Percentiles rank a stretch among this genome's conserved stretches.
phyloP scores from a whole-genome alignment of 257 asterid genomes.

The Solanum neorickii region DNA sequence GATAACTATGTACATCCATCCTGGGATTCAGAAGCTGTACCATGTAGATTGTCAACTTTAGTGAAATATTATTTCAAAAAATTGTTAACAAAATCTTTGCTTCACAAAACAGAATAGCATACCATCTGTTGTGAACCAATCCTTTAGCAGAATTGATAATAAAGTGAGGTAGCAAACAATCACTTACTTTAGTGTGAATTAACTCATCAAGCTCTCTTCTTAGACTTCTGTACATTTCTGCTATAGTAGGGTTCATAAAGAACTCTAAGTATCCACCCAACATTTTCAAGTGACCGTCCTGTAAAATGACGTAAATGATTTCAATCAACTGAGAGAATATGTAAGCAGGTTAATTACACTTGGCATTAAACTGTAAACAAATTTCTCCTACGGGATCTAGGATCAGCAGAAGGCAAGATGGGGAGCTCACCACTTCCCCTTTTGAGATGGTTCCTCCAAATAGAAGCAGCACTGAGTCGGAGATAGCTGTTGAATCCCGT shows the following conservation, averaged over 20 bases:
- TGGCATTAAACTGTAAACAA: neutral
- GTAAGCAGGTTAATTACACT: neutral
- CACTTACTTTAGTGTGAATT: constrained; percentile 66
- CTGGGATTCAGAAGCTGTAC: constrained; percentile 72
- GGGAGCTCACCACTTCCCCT: constrained; percentile 45
- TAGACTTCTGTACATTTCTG: constrained; percentile 58
- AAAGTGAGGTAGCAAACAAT: neutral
- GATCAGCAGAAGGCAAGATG: neutral
- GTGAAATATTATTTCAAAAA: neutral
- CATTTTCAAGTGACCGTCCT: constrained; percentile 92
- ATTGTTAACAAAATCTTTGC: neutral
- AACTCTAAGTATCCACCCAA: constrained; percentile 87
- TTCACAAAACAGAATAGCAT: neutral
- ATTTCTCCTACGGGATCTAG: neutral
- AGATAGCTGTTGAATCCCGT: constrained; percentile 87
- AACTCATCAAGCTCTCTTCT: constrained; percentile 70
- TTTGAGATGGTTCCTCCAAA: constrained; percentile 77
- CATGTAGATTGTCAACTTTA: neutral
- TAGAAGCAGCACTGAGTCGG: constrained; percentile 79
- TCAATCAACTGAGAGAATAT: neutral
- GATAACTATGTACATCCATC: constrained; percentile 59
- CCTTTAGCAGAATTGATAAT: neutral
- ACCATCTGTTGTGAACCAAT: neutral
- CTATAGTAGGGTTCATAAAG: constrained; percentile 57
- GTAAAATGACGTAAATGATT: constrained; percentile 10